Percentiles rank a stretch among this genome's conserved stretches.
These are phyloP conservation scores for Termitomyces sp. DNA, from an alignment of 768 basidiomycete genomes.

Conservation along the genomic window DNA sequence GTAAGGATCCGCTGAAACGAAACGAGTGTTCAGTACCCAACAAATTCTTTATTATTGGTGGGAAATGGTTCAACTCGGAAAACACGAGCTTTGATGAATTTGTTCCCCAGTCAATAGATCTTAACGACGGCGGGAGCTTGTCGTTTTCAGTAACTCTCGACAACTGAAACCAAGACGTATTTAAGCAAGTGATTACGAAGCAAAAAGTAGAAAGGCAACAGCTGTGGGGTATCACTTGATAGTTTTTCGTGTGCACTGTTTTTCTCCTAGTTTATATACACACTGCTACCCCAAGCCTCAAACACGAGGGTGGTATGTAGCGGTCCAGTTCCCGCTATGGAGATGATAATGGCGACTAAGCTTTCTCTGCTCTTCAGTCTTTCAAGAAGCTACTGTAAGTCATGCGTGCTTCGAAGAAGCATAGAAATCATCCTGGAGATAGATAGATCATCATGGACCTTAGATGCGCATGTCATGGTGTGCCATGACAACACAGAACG, in stretches of 20 bases:
- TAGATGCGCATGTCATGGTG: not conserved
- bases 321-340: too few relatives aligned
- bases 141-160: not conserved
- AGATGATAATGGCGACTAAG: too few relatives aligned
- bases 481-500: not conserved
- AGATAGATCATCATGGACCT: not conserved
- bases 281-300: too few relatives aligned
- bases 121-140: not conserved
- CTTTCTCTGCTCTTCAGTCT: not conserved
- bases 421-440: not conserved
- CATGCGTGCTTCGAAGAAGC: not conserved
- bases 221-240: not conserved
- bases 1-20: not conserved
- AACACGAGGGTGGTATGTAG: too few relatives aligned
- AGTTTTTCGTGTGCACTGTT: not conserved
- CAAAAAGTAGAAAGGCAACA: not conserved
- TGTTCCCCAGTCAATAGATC: not conserved
- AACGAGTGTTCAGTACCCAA: too few relatives aligned
- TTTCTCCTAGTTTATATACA: not conserved
- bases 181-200: not conserved
- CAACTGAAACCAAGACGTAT: not conserved
- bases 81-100: not conserved
- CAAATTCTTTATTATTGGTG: too few relatives aligned
- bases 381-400: not conserved
- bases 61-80: not conserved